A percentile compares a stretch with the other conserved stretches of the same genome.
phyloP scores from a whole-genome alignment of 1,139 yeast species.

The Taphrina flavorubra region DNA sequence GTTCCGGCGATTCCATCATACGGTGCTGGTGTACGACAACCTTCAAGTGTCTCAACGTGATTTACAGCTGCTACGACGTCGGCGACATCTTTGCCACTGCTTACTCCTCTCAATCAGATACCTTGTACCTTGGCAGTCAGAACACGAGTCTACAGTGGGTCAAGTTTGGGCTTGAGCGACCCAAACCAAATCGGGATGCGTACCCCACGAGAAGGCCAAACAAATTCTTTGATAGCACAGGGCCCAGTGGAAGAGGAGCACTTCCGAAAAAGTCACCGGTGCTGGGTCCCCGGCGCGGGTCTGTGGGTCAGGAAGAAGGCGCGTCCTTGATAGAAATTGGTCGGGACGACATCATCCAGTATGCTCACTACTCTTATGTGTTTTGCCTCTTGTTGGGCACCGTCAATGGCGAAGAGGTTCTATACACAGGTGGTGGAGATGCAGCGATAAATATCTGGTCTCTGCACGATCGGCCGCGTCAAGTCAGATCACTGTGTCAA shows the following conservation, averaged over 20 bases:
- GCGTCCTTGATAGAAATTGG: constrained; percentile 67
- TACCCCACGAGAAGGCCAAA: constrained; percentile 65
- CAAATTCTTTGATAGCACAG: constrained; percentile 85
- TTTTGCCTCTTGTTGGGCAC: constrained; percentile 50
- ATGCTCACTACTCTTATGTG: constrained; percentile 91
- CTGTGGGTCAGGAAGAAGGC: constrained; percentile 10
- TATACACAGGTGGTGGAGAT: constrained; percentile 86
- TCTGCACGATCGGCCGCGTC: constrained; percentile 42
- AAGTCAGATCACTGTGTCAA: constrained; percentile 58
- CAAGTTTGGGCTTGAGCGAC: constrained; percentile 48
- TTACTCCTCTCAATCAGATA: constrained; percentile 66
- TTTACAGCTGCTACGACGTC: constrained; percentile 82
- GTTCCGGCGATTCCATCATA: constrained; percentile 87
- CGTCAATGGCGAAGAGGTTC: constrained; percentile 52
- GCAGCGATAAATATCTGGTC: constrained; percentile 83
- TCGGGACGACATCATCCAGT: constrained; percentile 66
- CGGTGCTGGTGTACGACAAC: constrained; percentile 74
- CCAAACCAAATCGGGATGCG: constrained; percentile 44
- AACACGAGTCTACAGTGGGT: constrained; percentile 87
- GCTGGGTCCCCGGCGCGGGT: constrained; percentile 14
- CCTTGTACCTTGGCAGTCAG: constrained; percentile 86
- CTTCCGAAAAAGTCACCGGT: constrained; percentile 27
- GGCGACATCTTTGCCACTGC: constrained; percentile 90
- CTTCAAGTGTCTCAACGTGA: constrained; percentile 60
- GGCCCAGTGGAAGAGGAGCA: constrained; percentile 69